Base-by-base conservation (phyloP, 192 early-diverging fungal genomes). In the Spizellomyces punctatus region DNA sequence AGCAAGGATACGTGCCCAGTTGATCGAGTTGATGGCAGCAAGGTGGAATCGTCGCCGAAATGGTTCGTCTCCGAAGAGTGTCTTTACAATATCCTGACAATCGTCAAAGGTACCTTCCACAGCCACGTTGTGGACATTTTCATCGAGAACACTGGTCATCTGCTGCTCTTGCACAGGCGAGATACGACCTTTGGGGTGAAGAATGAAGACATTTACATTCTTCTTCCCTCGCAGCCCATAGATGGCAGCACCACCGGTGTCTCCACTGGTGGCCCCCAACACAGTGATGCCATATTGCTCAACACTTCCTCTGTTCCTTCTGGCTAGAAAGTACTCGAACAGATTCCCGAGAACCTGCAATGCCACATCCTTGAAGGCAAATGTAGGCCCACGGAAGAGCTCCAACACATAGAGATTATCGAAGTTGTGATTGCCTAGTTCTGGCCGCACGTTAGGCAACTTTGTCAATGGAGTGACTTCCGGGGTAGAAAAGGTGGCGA, bases 351-450 rank as follows among this genome's bases (percentile, higher is more conserved):
- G 80, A 71, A 96, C 92, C 84, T 99, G 96, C 71, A 98, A 83
- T 7, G 96, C 96, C 58, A 98, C 95, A 72, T 99, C 96, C 81
- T 99, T 99, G 86, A 99, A 99, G 8, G 95, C 96, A 82, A 96
- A 96, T 1, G 96, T 99, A 10, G 96, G 96, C 6, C 96, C 96
- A 68, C 96, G 94, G 89, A 95, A 96, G 56, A 99, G 88, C 81
- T 99, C 96, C 66, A 99, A 85, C 8, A 92, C 78, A 17, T 74
- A 82, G 54, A 82, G 48, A 41, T 68, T 76, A 6, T 63, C 58
- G 5, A 63, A 36, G 21, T 72, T 63, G 48, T 43, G 22, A 22
- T 49, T 60, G 5, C 56, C 57, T 3, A 43, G 21, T n/a, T 73
- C 74, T n/a, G 80, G 47, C 41, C 19, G 44, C 19, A 92, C 88